Percentiles rank a stretch among this genome's conserved stretches.
These are phyloP conservation scores for Lepidium sativum DNA, from an alignment of 345 rosid species.

Conservation along the genomic window DNA sequence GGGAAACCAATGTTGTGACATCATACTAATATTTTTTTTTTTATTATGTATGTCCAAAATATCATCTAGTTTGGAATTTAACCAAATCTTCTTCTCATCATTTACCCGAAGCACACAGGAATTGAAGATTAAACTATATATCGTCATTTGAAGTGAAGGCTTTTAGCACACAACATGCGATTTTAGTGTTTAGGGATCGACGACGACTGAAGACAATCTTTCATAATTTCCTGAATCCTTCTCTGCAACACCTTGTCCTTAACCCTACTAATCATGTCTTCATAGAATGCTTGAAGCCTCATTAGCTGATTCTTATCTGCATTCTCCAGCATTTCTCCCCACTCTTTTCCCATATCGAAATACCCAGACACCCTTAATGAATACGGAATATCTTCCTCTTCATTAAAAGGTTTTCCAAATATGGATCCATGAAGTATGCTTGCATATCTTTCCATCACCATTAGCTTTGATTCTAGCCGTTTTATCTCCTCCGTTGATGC, in stretches of 20 bases:
- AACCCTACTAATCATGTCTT: constrained; percentile 63
- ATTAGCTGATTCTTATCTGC: constrained; percentile 59
- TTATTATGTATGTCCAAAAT: too few relatives aligned
- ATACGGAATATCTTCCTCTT: constrained; percentile 56
- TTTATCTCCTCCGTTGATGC: constrained; percentile 57
- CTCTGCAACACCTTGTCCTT: constrained; percentile 79
- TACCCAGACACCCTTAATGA: constrained; percentile 39
- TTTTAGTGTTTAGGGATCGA: constrained; percentile 20
- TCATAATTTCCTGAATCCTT: constrained; percentile 70
- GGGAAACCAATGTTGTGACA: too few relatives aligned
- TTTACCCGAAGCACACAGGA: neutral
- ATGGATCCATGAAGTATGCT: constrained; percentile 77
- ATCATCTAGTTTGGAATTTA: too few relatives aligned
- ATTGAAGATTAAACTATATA: neutral
- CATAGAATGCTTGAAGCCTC: constrained; percentile 66
- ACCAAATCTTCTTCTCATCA: neutral
- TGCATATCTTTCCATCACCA: constrained; percentile 61
- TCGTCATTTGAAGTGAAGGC: neutral
- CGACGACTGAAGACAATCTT: constrained; percentile 52
- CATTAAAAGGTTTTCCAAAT: constrained; percentile 66
- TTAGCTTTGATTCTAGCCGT: constrained; percentile 52
- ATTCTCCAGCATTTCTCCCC: constrained; percentile 76
- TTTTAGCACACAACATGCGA: neutral
- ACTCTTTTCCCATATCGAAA: constrained; percentile 60
- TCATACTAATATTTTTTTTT: too few relatives aligned